Conservation (phyloP, 1,139 yeast species). For the Blastobotrys proliferans region DNA sequence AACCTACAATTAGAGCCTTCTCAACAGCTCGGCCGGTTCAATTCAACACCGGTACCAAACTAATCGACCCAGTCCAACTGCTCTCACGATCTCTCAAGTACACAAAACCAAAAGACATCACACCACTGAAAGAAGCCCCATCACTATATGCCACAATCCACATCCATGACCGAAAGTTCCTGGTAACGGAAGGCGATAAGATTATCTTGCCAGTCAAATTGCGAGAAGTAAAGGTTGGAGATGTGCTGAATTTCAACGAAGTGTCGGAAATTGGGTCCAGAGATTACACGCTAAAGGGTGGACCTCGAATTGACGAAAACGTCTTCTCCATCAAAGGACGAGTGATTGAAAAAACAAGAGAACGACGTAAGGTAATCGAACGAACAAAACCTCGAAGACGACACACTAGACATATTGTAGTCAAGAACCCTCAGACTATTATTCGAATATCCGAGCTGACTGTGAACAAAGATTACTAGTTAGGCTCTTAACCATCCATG, state of each 20-base stretch:
- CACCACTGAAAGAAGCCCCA: slow-evolving; percentile 61
- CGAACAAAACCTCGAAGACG: slow-evolving; percentile 77
- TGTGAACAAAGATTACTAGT: slow-evolving; percentile 22
- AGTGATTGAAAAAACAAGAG: slow-evolving; percentile 81
- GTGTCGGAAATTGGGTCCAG: slow-evolving; percentile 84
- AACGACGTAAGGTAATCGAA: slow-evolving; percentile 67
- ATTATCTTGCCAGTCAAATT: slow-evolving; percentile 73
- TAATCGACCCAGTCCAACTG: slow-evolving; percentile 17
- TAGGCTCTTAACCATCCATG: too few relatives aligned
- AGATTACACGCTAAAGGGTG: slow-evolving; percentile 62
- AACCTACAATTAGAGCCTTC: background rate
- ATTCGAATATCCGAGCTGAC: slow-evolving; percentile 64
- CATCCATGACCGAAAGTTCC: slow-evolving; percentile 78
- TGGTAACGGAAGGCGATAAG: slow-evolving; percentile 88
- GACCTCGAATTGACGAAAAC: slow-evolving; percentile 47
- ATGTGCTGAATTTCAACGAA: slow-evolving; percentile 63
- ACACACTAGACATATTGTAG: slow-evolving; percentile 71
- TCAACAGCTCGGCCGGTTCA: background rate
- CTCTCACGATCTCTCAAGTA: slow-evolving; percentile 21
- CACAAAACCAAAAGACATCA: slow-evolving; percentile 37
- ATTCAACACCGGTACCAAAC: slow-evolving; percentile 5
- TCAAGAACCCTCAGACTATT: slow-evolving; percentile 78
- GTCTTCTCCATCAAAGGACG: slow-evolving; percentile 66
- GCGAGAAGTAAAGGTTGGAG: slow-evolving; percentile 77
- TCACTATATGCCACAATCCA: slow-evolving; percentile 73